Conservation (phyloP, 352 stramenopile species). For the Pythium pyrilobum region DNA sequence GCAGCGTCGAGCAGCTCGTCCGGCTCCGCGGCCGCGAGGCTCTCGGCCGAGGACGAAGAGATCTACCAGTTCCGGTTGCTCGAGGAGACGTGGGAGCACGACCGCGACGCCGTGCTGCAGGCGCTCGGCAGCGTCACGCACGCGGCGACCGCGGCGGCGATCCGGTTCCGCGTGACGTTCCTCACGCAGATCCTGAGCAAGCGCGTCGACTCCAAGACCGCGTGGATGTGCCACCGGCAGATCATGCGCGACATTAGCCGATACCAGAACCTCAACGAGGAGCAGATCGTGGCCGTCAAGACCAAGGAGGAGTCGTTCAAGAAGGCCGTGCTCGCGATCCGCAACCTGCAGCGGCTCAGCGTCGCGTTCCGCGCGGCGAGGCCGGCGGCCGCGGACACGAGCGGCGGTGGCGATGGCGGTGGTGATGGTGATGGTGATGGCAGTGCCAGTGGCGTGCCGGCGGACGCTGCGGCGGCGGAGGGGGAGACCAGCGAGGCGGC, state of each 20-base stretch:
- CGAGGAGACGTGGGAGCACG: conserved; percentile 60
- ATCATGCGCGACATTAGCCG: conserved; percentile 74
- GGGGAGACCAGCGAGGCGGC: no score
- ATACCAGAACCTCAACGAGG: conserved; percentile 61
- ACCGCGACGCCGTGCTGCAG: conserved; percentile 40
- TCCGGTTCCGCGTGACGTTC: conserved; percentile 64
- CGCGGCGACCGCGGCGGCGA: conserved; percentile 39
- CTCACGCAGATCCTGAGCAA: conserved; percentile 57
- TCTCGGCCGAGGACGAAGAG: conserved; percentile 49
- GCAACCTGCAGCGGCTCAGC: conserved; percentile 38
- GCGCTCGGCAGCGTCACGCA: conserved; percentile 57
- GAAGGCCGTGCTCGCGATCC: conserved; percentile 56
- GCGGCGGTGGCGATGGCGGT: no score
- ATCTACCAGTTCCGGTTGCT: conserved; percentile 68
- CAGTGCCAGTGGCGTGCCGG: no score
- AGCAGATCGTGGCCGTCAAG: conserved; percentile 56
- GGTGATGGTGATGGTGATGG: no score
- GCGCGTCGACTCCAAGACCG: conserved; percentile 68
- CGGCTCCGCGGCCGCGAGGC: background rate
- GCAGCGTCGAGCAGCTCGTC: background rate
- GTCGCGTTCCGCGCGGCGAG: background rate
- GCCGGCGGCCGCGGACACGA: background rate
- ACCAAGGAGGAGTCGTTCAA: conserved; percentile 70
- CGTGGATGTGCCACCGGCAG: conserved; percentile 73
- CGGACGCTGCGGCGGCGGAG: no score